phyloP scores from a whole-genome alignment of 2,329 filamentous ascomycete species.

The Penicillium hesseltinei region DNA sequence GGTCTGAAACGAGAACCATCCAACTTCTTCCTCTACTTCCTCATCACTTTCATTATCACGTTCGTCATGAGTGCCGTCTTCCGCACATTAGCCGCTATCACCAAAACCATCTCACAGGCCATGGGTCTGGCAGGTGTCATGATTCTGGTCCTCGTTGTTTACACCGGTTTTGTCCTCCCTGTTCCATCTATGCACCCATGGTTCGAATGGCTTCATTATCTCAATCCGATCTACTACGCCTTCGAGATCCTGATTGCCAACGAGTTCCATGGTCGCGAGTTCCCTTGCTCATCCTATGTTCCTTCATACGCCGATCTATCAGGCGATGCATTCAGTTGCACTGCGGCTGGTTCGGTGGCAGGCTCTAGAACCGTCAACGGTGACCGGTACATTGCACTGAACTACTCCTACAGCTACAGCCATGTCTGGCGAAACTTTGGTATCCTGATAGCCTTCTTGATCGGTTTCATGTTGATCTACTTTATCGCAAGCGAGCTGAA shows the following conservation, averaged over 20 bases:
- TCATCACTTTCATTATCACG: slow-evolving; percentile 71
- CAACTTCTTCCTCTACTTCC: slow-evolving; percentile 80
- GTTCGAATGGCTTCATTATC: slow-evolving; percentile 78
- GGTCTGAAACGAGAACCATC: slow-evolving; percentile 70
- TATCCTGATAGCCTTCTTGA: slow-evolving; percentile 62
- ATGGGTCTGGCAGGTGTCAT: slow-evolving; percentile 55
- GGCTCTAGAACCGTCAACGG: slow-evolving; percentile 57
- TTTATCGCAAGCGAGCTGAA: slow-evolving; percentile 47
- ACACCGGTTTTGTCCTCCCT: slow-evolving; percentile 47
- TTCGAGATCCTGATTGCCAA: slow-evolving; percentile 82
- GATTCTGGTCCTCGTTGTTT: slow-evolving; percentile 46
- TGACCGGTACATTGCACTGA: slow-evolving; percentile 54
- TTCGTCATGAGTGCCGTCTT: slow-evolving; percentile 82
- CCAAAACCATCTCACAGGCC: slow-evolving; percentile 62
- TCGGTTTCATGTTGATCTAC: slow-evolving; percentile 62
- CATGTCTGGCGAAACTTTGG: slow-evolving; percentile 70
- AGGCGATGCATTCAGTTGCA: slow-evolving; percentile 53
- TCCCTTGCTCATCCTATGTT: slow-evolving; percentile 49
- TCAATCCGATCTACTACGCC: slow-evolving; percentile 74
- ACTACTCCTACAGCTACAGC: slow-evolving; percentile 56
- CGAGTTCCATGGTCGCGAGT: slow-evolving; percentile 69
- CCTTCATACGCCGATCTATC: slow-evolving; percentile 45
- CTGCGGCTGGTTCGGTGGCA: slow-evolving; percentile 54
- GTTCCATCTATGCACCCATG: slow-evolving; percentile 67
- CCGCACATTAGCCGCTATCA: slow-evolving; percentile 71